Conservation (phyloP, 495 filamentous ascomycete species). For the Talaromyces thailandensis region DNA sequence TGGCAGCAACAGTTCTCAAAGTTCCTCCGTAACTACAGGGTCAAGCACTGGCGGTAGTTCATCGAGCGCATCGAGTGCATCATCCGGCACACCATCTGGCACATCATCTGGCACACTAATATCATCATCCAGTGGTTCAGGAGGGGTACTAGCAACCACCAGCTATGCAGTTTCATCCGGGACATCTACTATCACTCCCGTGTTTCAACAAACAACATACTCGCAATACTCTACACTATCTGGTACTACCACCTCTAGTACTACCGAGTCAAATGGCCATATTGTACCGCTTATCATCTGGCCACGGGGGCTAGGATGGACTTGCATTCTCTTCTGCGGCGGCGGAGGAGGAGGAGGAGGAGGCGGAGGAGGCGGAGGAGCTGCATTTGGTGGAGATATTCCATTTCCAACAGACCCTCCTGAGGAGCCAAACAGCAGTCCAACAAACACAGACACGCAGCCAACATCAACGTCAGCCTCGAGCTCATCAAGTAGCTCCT, state of each 20-base stretch:
- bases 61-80: background rate
- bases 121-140: background rate
- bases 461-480: background rate
- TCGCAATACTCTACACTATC: background rate
- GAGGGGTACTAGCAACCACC: background rate
- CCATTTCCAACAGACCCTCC: background rate
- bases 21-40: background rate
- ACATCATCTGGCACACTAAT: background rate
- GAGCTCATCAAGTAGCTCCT: slow-evolving; percentile 1
- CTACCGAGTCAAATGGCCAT: background rate
- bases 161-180: background rate
- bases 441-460: background rate
- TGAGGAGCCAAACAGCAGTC: background rate
- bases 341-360: background rate
- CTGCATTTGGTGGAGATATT: background rate
- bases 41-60: background rate
- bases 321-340: background rate
- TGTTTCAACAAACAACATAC: background rate
- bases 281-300: background rate
- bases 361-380: background rate
- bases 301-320: background rate
- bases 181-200: background rate
- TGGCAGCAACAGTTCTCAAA: background rate
- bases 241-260: background rate
- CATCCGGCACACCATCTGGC: background rate